Base-by-base conservation (phyloP, 177 flowering plant species). In the Vitis hybrid region DNA sequence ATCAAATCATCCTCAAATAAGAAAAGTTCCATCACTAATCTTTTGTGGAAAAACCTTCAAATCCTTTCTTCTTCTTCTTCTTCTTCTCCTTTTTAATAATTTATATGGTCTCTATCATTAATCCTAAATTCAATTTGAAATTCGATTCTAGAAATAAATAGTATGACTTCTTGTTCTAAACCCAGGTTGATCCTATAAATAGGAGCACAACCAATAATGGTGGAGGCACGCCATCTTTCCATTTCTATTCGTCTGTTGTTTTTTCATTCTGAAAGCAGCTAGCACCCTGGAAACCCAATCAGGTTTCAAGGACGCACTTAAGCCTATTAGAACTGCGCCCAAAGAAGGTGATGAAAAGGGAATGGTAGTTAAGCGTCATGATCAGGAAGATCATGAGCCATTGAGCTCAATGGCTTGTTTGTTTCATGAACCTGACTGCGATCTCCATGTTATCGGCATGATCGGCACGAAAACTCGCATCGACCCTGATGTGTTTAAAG, bases 371-470 rank as follows among this genome's bases (percentile, higher is more conserved):
- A 55, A 55, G 6, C 57, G 5, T 32, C 40, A 32, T 32, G 40
- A 32, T 32, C 5, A 32, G 40, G 13, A 52, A 15, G 12, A 10
- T 19, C 21, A 19, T 19, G 3, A 66, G 64, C 75, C 75, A 11
- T 18, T 75, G 58, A 75, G 78, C 46, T 75, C 78, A 13, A 50
- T 55, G 70, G 71, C 71, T 7, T 15, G 71, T 8, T 1, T 71
- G 10, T 75, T 75, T 27, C 78, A 66, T 49, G 69, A 71, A 24
- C 71, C 71, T 14, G 52, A 62, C 13, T 61, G 35, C 62, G 62
- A 71, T 48, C 6, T 70, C 27, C 62, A 71, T 48, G 56, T 71
- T 51, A 60, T 75, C 15, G 62, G 68, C 57, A 56, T 66, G 19
- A 27, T 75, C 12, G 78, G 75, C 0, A 35, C n/a, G 67, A 71